These are phyloP conservation scores for Paramecium biaurelia DNA, from an alignment of 73 alveolate species.

Conservation along the genomic window DNA sequence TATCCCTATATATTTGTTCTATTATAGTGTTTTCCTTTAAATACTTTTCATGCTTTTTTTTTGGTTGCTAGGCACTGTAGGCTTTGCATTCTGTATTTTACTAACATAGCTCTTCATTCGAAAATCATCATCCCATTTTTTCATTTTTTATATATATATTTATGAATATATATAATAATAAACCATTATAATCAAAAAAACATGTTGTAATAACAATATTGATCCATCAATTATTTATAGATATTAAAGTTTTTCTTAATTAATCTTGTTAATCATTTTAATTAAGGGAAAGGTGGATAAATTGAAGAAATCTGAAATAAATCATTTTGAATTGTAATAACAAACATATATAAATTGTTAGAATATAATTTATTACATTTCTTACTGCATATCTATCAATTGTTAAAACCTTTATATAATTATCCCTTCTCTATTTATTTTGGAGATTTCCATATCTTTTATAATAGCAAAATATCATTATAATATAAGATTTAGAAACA, in stretches of 20 bases:
- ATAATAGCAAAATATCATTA: too few species aligned
- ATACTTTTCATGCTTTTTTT: not conserved
- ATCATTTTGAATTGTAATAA: not conserved
- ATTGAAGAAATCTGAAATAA: not conserved
- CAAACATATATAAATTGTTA: too few species aligned
- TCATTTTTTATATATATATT: slow-evolving; percentile 2
- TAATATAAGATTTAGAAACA: too few species aligned
- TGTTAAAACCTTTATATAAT: too few species aligned
- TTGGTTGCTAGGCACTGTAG: not conserved
- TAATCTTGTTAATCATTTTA: not conserved
- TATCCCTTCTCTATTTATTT: too few species aligned
- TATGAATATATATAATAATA: not conserved
- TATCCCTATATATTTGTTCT: not conserved
- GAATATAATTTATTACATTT: too few species aligned
- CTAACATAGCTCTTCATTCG: not conserved
- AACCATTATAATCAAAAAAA: not conserved
- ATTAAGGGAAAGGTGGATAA: not conserved
- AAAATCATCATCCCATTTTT: slow-evolving; percentile 46
- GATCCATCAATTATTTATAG: not conserved
- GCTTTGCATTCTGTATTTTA: not conserved
- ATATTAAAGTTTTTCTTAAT: too few species aligned
- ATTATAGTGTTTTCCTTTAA: not conserved
- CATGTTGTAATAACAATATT: not conserved
- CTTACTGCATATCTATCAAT: too few species aligned
- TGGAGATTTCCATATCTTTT: too few species aligned